phyloP scores from a whole-genome alignment of 371 early-diverging fungal genomes.

The Mortierella sp. region DNA sequence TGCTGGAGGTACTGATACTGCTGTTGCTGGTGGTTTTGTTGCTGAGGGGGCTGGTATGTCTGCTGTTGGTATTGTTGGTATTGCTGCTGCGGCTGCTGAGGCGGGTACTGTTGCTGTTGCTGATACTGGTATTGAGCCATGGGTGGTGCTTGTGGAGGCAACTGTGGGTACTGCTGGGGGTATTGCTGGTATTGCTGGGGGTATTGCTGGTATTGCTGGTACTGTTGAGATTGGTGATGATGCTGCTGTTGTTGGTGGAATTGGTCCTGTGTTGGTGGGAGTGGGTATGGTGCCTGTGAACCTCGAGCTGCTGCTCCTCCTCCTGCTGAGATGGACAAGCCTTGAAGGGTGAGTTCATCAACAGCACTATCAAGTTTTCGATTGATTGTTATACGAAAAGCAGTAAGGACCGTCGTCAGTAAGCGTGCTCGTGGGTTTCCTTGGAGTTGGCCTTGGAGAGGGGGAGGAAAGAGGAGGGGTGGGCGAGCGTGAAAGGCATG shows the following conservation, averaged over 20 bases:
- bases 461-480: background rate
- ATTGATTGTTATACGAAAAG: background rate
- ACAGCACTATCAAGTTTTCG: background rate
- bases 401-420: no score
- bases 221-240: no score
- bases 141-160: background rate
- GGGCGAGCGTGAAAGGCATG: background rate
- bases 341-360: constrained; percentile 21
- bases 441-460: background rate
- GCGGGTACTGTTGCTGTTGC: constrained; percentile 1
- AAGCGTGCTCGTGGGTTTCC: no score
- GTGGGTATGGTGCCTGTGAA: constrained; percentile 5
- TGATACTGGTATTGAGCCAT: constrained; percentile 3
- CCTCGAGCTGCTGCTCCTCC: background rate
- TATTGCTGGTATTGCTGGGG: constrained; percentile 9
- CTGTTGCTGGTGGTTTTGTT: background rate
- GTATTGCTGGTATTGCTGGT: background rate
- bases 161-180: background rate
- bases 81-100: background rate
- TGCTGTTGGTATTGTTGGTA: background rate
- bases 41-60: background rate
- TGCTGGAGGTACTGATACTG: constrained; percentile 23
- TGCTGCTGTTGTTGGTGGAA: constrained; percentile 3
- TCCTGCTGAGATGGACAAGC: constrained; percentile 13
- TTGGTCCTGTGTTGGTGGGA: constrained; percentile 15